Base-by-base conservation (phyloP, 2,329 filamentous ascomycete genomes). In the Achaetomium macrosporum region DNA sequence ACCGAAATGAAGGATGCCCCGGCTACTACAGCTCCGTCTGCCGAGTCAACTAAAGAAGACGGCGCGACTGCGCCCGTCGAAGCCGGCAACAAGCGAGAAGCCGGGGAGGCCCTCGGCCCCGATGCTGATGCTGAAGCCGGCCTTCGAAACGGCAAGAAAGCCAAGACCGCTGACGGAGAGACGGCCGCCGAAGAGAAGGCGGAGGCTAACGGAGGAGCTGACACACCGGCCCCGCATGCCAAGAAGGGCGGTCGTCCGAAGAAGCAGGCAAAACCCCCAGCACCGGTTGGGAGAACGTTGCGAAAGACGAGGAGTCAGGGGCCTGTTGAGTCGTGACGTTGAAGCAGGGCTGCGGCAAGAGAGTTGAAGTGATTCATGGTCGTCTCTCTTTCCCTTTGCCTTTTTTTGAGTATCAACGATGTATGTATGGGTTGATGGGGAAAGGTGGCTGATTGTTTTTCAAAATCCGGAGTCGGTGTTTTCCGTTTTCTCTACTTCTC, bases 161-260 rank as follows among this genome's bases (percentile, higher is more conserved):
- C 20, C 42, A 55, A 52, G 50, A 43, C 42, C 7, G 19, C n/a
- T 35, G 31, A 10, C 36, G n/a, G 15, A n/a, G 29, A 10, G n/a
- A 12, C 10, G 13, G 33, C 33, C 5, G 33, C 33, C 33, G 33
- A 35, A 15, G 4, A 35, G 5, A 35, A 35, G 33, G 17, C 50
- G 5, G 35, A 35, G 45, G 43, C 39, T 2, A 52, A 52, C 39
- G 46, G 42, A 12, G 36, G 37, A 39, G 31, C 16, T 10, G 31
- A 30, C 4, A 29, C 37, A 7, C 29, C 49, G 1, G 30, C 58
- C 3, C 47, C 42, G 15, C 35, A 39, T 43, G 40, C 61, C 39
- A 68, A 62, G 53, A 70, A 70, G 49, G 61, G 66, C n/a, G 67
- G 66, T 16, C 65, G 68, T 9, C 65, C 68, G 9, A 68, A 58